Base-by-base conservation (phyloP, 2,329 filamentous ascomycete genomes). In the Magnaporthiopsis incrustans region DNA sequence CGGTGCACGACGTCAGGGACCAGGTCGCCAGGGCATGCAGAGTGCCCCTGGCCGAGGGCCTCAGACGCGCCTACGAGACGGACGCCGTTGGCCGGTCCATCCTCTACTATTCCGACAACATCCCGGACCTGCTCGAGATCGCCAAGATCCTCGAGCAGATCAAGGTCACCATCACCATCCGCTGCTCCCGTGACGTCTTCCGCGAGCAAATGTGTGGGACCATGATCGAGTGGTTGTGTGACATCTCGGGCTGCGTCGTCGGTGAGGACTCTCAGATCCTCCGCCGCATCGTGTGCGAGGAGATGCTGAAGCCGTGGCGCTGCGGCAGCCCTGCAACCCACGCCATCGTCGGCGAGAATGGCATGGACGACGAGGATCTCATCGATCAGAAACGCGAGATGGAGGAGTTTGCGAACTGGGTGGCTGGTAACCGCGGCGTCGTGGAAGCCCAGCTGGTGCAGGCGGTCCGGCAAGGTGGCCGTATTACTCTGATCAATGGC, bases 191-290 rank as follows among this genome's bases (percentile, higher is more conserved):
- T 69, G 95, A 99, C 76, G 98, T 92, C 0, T 99, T 98, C 77
- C 85, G 95, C 65, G 95, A 99, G 63, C 91, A 98, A 74, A 99
- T 99, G 96, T 97, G 93, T 70, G 92, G 91, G n/a, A 92, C 92
- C 22, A 94, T 99, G 66, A 89, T 99, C 63, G 93, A 97, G 70
- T 99, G 96, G 96, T 83, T 99, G 26, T 85, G 88, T 63, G 96
- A 99, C 75, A 96, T 99, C 70, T 86, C 92, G 10, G 92, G 92
- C 35, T 97, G 93, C 75, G 89, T 87, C 63, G 90, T 97, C 60
- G 92, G 91, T 1, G 81, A 86, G 38, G 92, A 99, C 71, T 85
- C 87, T 67, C 82, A 90, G 66, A 86, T 98, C 25, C 79, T 99
- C 58, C 85, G 92, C 53, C 88, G 86, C 62, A 87, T 89, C 8